phyloP scores from a whole-genome alignment of 495 filamentous ascomycete species.

The Ramalina intermedia region DNA sequence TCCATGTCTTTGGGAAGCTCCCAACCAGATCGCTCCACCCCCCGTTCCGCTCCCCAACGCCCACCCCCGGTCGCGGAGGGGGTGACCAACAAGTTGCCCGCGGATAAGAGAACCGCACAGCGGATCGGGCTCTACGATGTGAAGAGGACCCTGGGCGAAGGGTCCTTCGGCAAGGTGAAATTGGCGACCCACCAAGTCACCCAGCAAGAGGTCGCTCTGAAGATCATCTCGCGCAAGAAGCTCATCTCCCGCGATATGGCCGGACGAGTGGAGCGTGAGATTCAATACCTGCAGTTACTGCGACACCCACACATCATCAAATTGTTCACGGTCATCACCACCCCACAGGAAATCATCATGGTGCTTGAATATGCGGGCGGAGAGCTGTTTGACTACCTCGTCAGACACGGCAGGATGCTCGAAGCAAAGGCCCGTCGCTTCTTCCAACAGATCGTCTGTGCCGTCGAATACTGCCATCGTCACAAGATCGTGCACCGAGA shows the following conservation, averaged over 20 bases:
- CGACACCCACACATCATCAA: slow-evolving; percentile 99
- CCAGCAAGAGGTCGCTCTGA: slow-evolving; percentile 86
- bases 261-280: slow-evolving; percentile 90
- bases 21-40: slow-evolving; percentile 38
- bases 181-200: slow-evolving; percentile 81
- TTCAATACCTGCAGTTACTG: slow-evolving; percentile 89
- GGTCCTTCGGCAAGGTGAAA: slow-evolving; percentile 97
- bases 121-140: slow-evolving; percentile 84
- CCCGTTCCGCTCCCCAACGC: slow-evolving; percentile 21
- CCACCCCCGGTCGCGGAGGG: slow-evolving; percentile 10
- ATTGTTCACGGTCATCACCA: slow-evolving; percentile 94
- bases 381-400: slow-evolving; percentile 95
- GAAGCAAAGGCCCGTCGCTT: slow-evolving; percentile 87
- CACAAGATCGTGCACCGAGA: slow-evolving; percentile 98
- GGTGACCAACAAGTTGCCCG: slow-evolving; percentile 15
- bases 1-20: slow-evolving; percentile 67
- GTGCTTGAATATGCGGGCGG: slow-evolving; percentile 94
- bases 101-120: slow-evolving; percentile 41
- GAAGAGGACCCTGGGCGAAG: slow-evolving; percentile 82
- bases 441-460: slow-evolving; percentile 99
- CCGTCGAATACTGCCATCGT: slow-evolving; percentile 95
- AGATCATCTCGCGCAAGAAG: slow-evolving; percentile 93
- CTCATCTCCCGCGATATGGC: slow-evolving; percentile 94
- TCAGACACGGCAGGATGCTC: slow-evolving; percentile 73
- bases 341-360: slow-evolving; percentile 89